Evolutionary conservation across 2,329 filamentous ascomycete genomes (phyloP).

Genomic region (Colletotrichum tofieldiae): DNA sequence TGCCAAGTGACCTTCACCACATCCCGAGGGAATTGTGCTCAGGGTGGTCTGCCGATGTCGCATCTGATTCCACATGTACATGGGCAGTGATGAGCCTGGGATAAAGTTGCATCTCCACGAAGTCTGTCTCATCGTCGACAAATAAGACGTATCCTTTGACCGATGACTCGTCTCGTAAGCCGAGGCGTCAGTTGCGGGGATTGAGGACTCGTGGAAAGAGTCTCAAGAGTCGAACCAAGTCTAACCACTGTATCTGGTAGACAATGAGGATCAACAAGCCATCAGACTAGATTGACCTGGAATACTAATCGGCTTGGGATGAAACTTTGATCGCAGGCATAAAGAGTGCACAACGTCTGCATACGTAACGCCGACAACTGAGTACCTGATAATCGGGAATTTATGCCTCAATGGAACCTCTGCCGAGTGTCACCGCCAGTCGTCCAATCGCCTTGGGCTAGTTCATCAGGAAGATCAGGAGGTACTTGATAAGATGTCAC

Average conservation of each 20-base stretch:
- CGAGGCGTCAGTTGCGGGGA: not conserved
- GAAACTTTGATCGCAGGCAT: not conserved
- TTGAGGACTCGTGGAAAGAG: not conserved
- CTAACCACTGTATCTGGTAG: not conserved
- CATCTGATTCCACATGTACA: not conserved
- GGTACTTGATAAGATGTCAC: constrained; percentile 43
- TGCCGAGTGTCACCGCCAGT: constrained; percentile 27
- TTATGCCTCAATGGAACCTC: constrained; percentile 33
- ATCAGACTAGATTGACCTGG: not conserved
- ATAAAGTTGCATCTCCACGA: constrained; percentile 3
- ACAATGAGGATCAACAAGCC: not conserved
- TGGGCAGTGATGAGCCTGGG: not conserved
- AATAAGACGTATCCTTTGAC: constrained; percentile 25
- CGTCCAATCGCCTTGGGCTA: constrained; percentile 29
- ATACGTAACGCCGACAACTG: not conserved
- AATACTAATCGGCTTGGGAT: not conserved
- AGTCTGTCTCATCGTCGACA: constrained; percentile 9
- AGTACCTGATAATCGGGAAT: constrained; percentile 18
- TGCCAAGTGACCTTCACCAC: constrained; percentile 23
- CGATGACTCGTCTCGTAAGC: constrained; percentile 37
- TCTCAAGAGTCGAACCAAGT: not conserved
- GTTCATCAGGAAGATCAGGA: constrained; percentile 35
- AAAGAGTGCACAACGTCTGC: not conserved
- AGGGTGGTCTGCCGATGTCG: constrained; percentile 38
- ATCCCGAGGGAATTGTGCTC: constrained; percentile 18